Conservation (phyloP, 2,329 filamentous ascomycete species). For the Amesomyces nigricolor region DNA sequence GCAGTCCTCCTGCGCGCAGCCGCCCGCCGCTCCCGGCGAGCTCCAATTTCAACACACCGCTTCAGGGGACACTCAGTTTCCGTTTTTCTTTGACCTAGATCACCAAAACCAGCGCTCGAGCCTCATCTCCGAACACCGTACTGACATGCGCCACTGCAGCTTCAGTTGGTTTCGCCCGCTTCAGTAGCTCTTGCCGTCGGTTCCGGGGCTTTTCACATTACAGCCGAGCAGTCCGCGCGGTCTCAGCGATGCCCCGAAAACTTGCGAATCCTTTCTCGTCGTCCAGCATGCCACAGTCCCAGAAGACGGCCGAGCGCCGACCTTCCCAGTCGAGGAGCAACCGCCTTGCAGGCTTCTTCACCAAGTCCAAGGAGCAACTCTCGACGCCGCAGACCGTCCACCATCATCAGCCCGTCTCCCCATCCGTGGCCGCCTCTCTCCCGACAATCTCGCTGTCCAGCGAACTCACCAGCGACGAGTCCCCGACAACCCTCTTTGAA, state of each 20-base stretch:
- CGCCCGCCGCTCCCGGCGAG: not conserved
- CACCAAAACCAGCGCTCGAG: not conserved
- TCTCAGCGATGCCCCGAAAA: conserved; percentile 50
- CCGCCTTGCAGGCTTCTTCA: conserved; percentile 78
- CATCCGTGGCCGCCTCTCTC: conserved; percentile 60
- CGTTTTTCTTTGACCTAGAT: too few relatives aligned
- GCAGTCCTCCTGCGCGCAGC: not conserved
- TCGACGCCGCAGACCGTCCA: conserved; percentile 57
- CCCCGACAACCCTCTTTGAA: conserved; percentile 76
- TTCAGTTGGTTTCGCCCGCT: conserved; percentile 14
- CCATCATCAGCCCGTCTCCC: conserved; percentile 50
- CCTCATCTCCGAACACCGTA: too few relatives aligned
- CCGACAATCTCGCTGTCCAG: conserved; percentile 90
- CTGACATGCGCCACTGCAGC: too few relatives aligned
- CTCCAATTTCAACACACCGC: not conserved
- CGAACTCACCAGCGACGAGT: conserved; percentile 65
- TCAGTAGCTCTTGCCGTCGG: conserved; percentile 6
- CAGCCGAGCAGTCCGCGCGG: not conserved
- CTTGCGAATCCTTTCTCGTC: conserved; percentile 52
- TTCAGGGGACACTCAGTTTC: not conserved
- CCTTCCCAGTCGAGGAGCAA: conserved; percentile 63
- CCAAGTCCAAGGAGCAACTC: conserved; percentile 64
- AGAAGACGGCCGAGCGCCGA: conserved; percentile 51
- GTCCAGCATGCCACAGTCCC: conserved; percentile 43
- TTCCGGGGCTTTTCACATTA: not conserved